These are phyloP conservation scores for Sanghuangporus baumii DNA, from an alignment of 1,284 basidiomycete genomes.

Conservation along the genomic window DNA sequence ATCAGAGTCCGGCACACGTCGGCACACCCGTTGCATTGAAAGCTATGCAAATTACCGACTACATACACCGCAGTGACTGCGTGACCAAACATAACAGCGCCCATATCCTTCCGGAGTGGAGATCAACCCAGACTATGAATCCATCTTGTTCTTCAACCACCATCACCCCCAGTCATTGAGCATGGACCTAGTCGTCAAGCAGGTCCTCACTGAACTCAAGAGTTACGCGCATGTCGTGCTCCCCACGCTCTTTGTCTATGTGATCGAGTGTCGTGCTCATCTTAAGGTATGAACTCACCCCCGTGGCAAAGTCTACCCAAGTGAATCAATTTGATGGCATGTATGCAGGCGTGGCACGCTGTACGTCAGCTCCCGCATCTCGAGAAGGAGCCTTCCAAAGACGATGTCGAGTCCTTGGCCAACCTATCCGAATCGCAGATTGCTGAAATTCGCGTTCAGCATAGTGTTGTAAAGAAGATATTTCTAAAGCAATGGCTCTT, in stretches of 20 bases:
- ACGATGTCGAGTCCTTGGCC: not conserved
- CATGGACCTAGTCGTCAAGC: not conserved
- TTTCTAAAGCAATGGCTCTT: not conserved
- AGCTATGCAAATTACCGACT: no score
- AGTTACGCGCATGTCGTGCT: not conserved
- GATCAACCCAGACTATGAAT: no score
- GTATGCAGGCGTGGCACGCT: slow-evolving; percentile 2
- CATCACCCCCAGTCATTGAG: no score
- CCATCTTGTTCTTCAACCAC: no score
- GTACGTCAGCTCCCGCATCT: not conserved
- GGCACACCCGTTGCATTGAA: no score
- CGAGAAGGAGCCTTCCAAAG: not conserved
- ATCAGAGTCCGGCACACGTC: no score
- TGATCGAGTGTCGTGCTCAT: not conserved
- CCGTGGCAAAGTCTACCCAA: not conserved
- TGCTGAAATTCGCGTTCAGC: not conserved
- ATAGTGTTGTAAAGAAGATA: not conserved
- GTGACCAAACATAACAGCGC: no score
- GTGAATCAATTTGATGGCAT: not conserved
- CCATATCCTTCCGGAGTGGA: no score
- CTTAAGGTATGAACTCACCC: not conserved
- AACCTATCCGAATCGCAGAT: not conserved
- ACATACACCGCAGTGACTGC: no score
- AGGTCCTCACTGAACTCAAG: not conserved
- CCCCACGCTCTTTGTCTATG: slow-evolving; percentile 6